A percentile compares a stretch with the other conserved stretches of the same genome.
Evolutionary conservation across 2,329 filamentous ascomycete genomes (phyloP).

Genomic region (Neofusicoccum cordaticola): DNA sequence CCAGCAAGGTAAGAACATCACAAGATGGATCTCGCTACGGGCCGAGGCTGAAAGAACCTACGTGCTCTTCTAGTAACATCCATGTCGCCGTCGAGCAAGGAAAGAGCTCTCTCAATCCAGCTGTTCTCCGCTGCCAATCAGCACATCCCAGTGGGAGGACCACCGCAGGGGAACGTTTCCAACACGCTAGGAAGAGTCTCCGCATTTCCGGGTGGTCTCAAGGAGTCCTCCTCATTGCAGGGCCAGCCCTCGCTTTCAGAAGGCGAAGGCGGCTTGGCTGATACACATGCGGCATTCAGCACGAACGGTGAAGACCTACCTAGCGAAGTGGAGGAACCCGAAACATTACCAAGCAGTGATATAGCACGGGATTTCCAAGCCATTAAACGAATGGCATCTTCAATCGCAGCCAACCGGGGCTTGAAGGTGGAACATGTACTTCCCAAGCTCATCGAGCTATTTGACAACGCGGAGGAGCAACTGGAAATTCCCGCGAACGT

Average conservation of each 20-base stretch:
- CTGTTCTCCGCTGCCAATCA: not conserved
- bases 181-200: not conserved
- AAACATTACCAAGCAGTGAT: not conserved
- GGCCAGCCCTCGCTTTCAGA: not conserved
- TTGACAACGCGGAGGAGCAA: conserved; percentile 21
- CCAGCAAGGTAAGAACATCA: not conserved
- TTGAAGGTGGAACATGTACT: conserved; percentile 32
- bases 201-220: not conserved
- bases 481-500: not conserved
- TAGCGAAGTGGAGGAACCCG: not conserved
- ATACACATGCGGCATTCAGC: not conserved
- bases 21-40: not conserved
- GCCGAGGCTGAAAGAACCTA: not conserved
- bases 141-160: not conserved
- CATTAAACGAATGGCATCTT: conserved; percentile 11
- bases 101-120: conserved; percentile 28
- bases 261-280: not conserved
- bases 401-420: conserved; percentile 34
- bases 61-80: conserved; percentile 20
- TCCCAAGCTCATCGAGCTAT: conserved; percentile 33
- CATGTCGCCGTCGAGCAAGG: conserved; percentile 24
- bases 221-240: not conserved
- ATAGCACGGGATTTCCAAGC: not conserved
- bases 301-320: not conserved
- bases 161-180: not conserved